Percentiles rank a stretch among this genome's conserved stretches.
phyloP scores from a whole-genome alignment of 305 asterid species.

The Solanum hybrid region DNA sequence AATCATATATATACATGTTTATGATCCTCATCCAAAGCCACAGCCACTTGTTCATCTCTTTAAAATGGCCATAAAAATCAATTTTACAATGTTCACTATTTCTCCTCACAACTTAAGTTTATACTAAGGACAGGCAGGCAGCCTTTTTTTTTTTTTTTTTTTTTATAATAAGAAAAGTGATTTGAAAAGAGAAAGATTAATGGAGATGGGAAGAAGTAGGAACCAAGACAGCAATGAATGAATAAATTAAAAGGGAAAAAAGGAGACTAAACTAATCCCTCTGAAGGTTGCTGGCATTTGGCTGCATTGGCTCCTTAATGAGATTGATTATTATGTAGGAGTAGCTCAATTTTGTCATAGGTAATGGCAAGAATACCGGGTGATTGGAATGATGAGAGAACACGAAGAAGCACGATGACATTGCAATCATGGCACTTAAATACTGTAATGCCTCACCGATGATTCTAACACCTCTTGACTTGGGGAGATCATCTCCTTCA shows the following conservation, averaged over 20 bases:
- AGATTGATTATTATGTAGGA: conserved; percentile 27
- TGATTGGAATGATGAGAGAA: conserved; percentile 11
- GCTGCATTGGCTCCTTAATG: conserved; percentile 17
- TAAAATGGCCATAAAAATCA: background rate
- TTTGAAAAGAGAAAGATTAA: background rate
- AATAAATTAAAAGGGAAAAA: conserved; percentile 1
- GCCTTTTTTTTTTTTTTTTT: background rate
- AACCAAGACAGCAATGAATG: conserved; percentile 5
- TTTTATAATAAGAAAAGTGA: background rate
- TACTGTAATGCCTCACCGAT: conserved; percentile 74
- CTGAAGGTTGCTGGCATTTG: conserved; percentile 3
- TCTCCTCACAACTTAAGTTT: conserved; percentile 1
- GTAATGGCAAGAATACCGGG: conserved; percentile 15
- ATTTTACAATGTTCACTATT: conserved; percentile 5
- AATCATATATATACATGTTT: conserved; percentile 5
- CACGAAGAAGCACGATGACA: conserved; percentile 2
- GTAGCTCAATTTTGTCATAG: conserved; percentile 27
- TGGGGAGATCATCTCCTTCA: conserved; percentile 84
- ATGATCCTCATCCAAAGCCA: conserved; percentile 4
- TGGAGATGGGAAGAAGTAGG: conserved; percentile 5
- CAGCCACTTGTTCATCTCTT: background rate
- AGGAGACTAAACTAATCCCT: conserved; percentile 7
- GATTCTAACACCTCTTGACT: conserved; percentile 67
- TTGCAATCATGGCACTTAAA: conserved; percentile 12
- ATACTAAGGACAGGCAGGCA: background rate